These are phyloP conservation scores for Sporothrix pseudoabietina DNA, from an alignment of 2,329 filamentous ascomycete species.

Conservation along the genomic window DNA sequence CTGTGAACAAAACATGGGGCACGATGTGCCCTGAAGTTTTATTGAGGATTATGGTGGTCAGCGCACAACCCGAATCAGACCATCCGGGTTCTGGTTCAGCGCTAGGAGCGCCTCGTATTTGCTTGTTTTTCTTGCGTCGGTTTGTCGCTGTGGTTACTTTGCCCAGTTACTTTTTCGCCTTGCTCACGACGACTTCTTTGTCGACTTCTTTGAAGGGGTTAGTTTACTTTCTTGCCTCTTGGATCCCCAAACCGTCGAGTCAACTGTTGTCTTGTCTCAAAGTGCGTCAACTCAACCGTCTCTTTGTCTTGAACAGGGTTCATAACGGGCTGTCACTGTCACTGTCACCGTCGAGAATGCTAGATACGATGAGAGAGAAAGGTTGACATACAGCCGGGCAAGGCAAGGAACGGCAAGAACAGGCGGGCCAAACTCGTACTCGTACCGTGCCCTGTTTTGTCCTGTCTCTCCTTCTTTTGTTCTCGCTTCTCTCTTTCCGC, in stretches of 20 bases:
- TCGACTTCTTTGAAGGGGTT: not conserved
- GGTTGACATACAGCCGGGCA: not conserved
- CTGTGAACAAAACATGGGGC: not conserved
- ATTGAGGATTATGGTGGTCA: not conserved
- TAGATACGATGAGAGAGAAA: not conserved
- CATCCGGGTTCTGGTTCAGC: conserved; percentile 13
- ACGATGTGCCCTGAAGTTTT: not conserved
- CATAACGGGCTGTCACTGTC: not conserved
- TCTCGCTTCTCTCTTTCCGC: not conserved
- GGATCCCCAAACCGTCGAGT: not conserved
- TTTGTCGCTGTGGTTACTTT: not conserved
- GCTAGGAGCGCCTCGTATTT: conserved; percentile 12
- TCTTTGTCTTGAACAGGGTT: not conserved
- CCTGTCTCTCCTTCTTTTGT: not conserved
- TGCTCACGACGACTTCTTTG: not conserved
- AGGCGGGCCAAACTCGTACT: not conserved
- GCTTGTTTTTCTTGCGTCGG: not conserved
- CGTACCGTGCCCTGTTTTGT: conserved; percentile 8
- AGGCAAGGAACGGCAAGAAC: not conserved
- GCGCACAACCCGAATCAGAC: not conserved
- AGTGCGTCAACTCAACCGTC: not conserved
- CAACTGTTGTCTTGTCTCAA: not conserved
- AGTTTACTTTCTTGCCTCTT: not conserved
- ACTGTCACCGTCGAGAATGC: not conserved
- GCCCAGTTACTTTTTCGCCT: not conserved